Evolutionary conservation across 2,329 filamentous ascomycete genomes (phyloP).

Genomic region (Metarhizium anisopliae): DNA sequence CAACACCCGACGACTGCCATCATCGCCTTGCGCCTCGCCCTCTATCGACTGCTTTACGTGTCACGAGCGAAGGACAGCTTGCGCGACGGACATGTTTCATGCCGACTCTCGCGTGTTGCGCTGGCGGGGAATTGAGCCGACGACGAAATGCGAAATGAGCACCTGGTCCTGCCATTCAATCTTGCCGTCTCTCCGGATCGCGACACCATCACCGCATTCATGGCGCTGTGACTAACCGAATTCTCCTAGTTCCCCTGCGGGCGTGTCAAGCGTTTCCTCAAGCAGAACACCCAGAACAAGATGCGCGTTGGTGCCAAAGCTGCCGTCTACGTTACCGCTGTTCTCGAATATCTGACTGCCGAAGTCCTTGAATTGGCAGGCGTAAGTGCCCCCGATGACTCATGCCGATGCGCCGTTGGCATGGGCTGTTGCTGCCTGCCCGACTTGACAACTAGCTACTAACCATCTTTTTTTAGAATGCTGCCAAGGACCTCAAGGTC

Average conservation of each 20-base stretch:
- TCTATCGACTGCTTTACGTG: neutral
- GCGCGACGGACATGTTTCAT: neutral
- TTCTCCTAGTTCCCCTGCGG: slow-evolving; percentile 81
- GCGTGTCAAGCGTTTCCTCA: slow-evolving; percentile 99
- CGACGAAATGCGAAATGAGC: neutral
- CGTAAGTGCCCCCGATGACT: slow-evolving; percentile 38
- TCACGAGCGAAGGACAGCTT: neutral
- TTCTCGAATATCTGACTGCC: slow-evolving; percentile 94
- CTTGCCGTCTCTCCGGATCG: neutral
- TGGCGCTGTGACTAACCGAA: slow-evolving; percentile 1
- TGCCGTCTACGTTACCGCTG: slow-evolving; percentile 94
- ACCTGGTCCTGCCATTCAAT: neutral
- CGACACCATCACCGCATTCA: neutral
- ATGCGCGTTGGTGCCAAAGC: slow-evolving; percentile 99
- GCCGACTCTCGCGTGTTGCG: neutral
- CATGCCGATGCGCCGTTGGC: neutral
- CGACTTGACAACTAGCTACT: neutral
- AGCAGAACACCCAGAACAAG: slow-evolving; percentile 99
- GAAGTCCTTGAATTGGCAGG: slow-evolving; percentile 97
- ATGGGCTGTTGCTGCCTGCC: neutral
- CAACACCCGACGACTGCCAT: neutral
- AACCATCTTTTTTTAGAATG: slow-evolving; percentile 50
- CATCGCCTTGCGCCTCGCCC: neutral
- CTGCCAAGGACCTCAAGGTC: slow-evolving; percentile 98
- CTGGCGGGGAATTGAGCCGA: neutral